Percentiles rank a stretch among this genome's conserved stretches.
Evolutionary conservation across 257 asterid species (phyloP).

Genomic region (Solanum sitiens): DNA sequence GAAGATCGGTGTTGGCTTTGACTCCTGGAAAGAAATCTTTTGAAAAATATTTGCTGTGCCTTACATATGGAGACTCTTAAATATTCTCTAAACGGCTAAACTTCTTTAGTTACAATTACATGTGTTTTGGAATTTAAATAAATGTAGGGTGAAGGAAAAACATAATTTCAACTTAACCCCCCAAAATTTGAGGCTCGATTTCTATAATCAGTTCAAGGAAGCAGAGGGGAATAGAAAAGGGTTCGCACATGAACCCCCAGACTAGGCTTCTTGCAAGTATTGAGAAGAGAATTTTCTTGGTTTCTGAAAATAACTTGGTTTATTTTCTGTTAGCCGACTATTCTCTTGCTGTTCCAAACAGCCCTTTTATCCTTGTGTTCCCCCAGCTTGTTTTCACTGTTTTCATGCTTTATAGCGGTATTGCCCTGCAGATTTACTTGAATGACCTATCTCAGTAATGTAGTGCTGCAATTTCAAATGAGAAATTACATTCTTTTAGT

Average conservation of each 20-base stretch:
- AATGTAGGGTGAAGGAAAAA: neutral
- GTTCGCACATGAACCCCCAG: neutral
- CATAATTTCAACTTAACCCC: neutral
- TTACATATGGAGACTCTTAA: neutral
- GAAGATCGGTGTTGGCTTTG: neutral
- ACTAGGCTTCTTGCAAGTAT: neutral
- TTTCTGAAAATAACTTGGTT: neutral
- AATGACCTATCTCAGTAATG: neutral
- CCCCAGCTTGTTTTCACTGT: neutral
- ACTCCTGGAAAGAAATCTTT: neutral
- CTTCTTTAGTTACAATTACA: neutral
- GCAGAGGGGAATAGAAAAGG: neutral
- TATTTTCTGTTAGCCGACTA: neutral
- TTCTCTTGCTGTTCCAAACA: neutral
- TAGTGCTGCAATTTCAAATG: neutral
- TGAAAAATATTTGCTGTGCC: neutral
- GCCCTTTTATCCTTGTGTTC: neutral
- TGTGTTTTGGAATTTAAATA: neutral
- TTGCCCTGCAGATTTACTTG: neutral
- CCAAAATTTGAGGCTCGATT: neutral
- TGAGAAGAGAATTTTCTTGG: neutral
- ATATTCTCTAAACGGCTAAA: neutral
- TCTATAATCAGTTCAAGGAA: neutral
- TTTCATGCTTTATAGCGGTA: neutral
- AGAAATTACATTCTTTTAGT: neutral